Evolutionary conservation across 352 stramenopile genomes (phyloP).

Genomic region (Pilasporangium apinafurcum): DNA sequence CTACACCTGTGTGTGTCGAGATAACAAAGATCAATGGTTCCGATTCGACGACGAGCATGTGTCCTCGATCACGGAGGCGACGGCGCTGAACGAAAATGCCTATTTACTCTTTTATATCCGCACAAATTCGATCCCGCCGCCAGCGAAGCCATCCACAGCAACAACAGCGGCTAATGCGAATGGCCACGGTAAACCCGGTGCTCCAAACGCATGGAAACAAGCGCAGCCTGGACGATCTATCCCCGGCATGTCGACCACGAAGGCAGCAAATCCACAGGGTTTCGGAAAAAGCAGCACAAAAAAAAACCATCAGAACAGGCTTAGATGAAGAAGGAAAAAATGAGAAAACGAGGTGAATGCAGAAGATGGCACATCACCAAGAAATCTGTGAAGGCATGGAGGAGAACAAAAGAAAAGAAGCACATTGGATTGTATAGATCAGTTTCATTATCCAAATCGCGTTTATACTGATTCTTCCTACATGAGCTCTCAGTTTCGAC

Average conservation of each 20-base stretch:
- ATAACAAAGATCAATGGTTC: conserved; percentile 88
- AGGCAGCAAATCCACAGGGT: too few species aligned
- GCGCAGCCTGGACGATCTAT: conserved; percentile 12
- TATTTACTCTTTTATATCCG: conserved; percentile 83
- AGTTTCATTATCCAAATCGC: too few species aligned
- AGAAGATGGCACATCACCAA: too few species aligned
- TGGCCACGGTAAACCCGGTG: conserved; percentile 6
- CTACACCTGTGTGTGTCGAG: conserved; percentile 78
- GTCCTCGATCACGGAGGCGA: conserved; percentile 62
- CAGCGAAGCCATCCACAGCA: conserved; percentile 5
- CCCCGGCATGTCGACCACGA: conserved; percentile 31
- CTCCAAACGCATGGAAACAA: conserved; percentile 18
- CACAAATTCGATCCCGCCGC: conserved; percentile 19
- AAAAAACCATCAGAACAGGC: conserved; percentile 31
- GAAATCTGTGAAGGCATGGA: too few species aligned
- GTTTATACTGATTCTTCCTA: too few species aligned
- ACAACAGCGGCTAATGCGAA: conserved; percentile 17
- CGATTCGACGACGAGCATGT: conserved; percentile 81
- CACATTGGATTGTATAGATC: too few species aligned
- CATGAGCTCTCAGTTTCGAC: too few species aligned
- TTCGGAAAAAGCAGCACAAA: conserved; percentile 12
- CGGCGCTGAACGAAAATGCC: conserved; percentile 61
- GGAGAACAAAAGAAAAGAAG: too few species aligned
- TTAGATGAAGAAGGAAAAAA: too few species aligned
- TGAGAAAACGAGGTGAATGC: too few species aligned